Evolutionary conservation across 495 filamentous ascomycete species (phyloP).

Genomic region (Xeromyces bisporus): DNA sequence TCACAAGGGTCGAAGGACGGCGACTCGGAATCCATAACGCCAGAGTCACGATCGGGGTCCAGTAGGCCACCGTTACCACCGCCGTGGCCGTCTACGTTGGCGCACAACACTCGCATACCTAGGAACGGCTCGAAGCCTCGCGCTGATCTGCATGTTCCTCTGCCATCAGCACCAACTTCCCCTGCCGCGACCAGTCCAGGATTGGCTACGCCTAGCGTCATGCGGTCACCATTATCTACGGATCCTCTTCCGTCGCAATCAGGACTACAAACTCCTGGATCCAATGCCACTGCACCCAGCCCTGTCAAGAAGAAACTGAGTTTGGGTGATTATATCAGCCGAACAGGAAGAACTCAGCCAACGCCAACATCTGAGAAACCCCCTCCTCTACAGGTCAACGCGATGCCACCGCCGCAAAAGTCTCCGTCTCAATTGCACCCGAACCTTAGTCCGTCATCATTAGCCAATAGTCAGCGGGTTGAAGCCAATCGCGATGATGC

Average conservation of each 20-base stretch:
- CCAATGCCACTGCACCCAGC: slow-evolving; percentile 32
- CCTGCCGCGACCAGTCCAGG: slow-evolving; percentile 17
- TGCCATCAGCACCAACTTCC: slow-evolving; percentile 13
- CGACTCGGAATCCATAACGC: slow-evolving; percentile 5
- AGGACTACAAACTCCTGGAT: slow-evolving; percentile 9
- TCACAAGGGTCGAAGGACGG: slow-evolving; percentile 1
- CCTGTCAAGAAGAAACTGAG: slow-evolving; percentile 49
- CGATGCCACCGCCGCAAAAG: slow-evolving; percentile 11
- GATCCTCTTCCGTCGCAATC: slow-evolving; percentile 14
- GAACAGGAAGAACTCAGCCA: slow-evolving; percentile 25
- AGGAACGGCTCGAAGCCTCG: slow-evolving; percentile 10
- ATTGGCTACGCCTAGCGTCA: slow-evolving; percentile 13
- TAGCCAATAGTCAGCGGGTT: slow-evolving; percentile 5
- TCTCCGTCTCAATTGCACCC: slow-evolving; percentile 5
- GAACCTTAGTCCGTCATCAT: slow-evolving; percentile 3
- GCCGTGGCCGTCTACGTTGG: slow-evolving; percentile 23
- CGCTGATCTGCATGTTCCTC: slow-evolving; percentile 21
- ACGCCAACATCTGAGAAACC: slow-evolving; percentile 26
- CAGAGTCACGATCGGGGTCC: slow-evolving; percentile 8
- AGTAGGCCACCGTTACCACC: slow-evolving; percentile 16
- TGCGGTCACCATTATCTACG: slow-evolving; percentile 18
- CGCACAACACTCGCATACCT: slow-evolving; percentile 22
- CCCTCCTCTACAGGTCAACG: slow-evolving; percentile 15
- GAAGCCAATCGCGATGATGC: slow-evolving; percentile 5
- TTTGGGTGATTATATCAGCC: slow-evolving; percentile 46